Evolutionary conservation across 2,329 filamentous ascomycete species (phyloP).

Genomic region (Nannizziopsis arthrosporioides): DNA sequence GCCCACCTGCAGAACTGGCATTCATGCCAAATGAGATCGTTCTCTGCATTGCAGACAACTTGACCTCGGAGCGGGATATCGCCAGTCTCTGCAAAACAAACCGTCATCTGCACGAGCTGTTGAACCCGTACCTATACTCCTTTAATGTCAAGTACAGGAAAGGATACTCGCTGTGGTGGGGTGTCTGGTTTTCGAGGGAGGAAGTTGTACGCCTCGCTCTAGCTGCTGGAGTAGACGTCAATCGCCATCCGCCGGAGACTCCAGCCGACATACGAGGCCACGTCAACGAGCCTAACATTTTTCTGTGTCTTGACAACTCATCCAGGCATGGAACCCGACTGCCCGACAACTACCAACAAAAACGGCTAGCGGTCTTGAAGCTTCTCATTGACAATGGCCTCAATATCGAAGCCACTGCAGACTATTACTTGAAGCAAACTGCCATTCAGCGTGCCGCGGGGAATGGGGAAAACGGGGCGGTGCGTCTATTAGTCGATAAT

Average conservation of each 20-base stretch:
- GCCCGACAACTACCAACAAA: not conserved
- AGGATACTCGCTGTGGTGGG: slow-evolving; percentile 6
- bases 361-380: not conserved
- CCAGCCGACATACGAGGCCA: not conserved
- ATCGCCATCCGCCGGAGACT: not conserved
- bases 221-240: slow-evolving; percentile 7
- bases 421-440: not conserved
- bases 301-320: not conserved
- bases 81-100: slow-evolving; percentile 3
- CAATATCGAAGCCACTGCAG: not conserved
- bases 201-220: slow-evolving; percentile 3
- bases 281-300: not conserved
- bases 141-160: slow-evolving; percentile 2
- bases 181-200: not conserved
- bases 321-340: not conserved
- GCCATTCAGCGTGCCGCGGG: not conserved
- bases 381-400: slow-evolving; percentile 9
- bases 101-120: slow-evolving; percentile 1
- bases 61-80: not conserved
- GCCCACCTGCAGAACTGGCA: not conserved
- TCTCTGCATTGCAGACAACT: slow-evolving; percentile 6
- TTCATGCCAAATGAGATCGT: slow-evolving; percentile 9
- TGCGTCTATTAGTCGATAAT: slow-evolving; percentile 4
- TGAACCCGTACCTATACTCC: slow-evolving; percentile 4
- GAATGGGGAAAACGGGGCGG: not conserved